Conservation (phyloP, 208 protist genomes). For the Crithidia expoeki region DNA sequence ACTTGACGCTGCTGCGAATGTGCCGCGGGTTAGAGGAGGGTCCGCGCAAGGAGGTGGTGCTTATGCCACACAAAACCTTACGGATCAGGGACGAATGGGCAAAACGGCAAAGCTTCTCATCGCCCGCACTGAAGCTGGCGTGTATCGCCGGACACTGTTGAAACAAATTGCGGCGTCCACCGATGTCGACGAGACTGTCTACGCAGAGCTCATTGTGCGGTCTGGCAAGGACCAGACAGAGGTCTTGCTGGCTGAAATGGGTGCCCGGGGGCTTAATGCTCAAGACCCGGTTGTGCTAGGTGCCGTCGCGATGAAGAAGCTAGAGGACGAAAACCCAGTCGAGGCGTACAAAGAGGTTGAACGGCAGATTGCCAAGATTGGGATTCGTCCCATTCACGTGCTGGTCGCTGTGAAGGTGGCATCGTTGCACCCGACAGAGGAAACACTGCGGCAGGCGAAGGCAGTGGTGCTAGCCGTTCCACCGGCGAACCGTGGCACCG, state of each 20-base stretch:
- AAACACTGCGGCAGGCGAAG: conserved; percentile 41
- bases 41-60: conserved; percentile 38
- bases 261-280: conserved; percentile 64
- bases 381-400: conserved; percentile 60
- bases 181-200: conserved; percentile 78
- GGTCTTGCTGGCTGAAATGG: conserved; percentile 64
- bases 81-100: conserved; percentile 38
- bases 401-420: conserved; percentile 44
- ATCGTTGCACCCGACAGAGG: conserved; percentile 34
- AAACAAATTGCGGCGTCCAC: conserved; percentile 58
- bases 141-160: conserved; percentile 46
- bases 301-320: conserved; percentile 52
- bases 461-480: conserved; percentile 48
- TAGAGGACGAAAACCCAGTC: conserved; percentile 54
- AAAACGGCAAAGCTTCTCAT: conserved; percentile 61
- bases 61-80: conserved; percentile 54
- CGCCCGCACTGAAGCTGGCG: conserved; percentile 49
- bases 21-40: conserved; percentile 38
- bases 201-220: conserved; percentile 72
- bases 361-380: conserved; percentile 55
- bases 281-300: conserved; percentile 75
- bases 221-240: conserved; percentile 49
- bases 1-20: conserved; percentile 45
- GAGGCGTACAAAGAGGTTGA: conserved; percentile 71
- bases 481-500: conserved; percentile 18